These are phyloP conservation scores for Pythium grandisporangium DNA, from an alignment of 352 stramenopile species.

Conservation along the genomic window DNA sequence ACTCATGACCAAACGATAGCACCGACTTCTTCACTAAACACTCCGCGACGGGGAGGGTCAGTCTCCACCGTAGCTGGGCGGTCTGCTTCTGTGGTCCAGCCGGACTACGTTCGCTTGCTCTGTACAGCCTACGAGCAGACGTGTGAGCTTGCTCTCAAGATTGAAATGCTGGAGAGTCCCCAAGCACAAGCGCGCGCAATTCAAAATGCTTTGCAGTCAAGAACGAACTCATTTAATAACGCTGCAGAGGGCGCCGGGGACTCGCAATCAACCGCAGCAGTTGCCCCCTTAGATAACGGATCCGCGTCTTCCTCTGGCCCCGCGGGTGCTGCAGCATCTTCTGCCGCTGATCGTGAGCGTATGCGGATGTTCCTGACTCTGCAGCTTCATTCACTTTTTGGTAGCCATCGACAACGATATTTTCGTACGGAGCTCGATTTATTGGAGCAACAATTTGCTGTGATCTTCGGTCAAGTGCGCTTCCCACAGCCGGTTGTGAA, in stretches of 20 bases:
- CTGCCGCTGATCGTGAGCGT: conserved; percentile 17
- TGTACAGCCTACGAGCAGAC: conserved; percentile 61
- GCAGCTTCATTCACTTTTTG: conserved; percentile 76
- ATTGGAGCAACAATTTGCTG: conserved; percentile 33
- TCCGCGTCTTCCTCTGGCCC: too few species aligned
- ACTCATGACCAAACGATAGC: too few species aligned
- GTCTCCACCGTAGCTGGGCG: neutral
- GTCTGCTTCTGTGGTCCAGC: conserved; percentile 1
- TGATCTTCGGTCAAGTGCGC: conserved; percentile 25
- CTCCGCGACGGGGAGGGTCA: too few species aligned
- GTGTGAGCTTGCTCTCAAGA: conserved; percentile 29
- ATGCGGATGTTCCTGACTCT: conserved; percentile 65
- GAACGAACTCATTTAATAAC: too few species aligned
- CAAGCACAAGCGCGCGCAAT: neutral
- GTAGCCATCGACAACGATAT: conserved; percentile 59
- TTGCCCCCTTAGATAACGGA: too few species aligned
- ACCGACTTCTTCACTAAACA: too few species aligned
- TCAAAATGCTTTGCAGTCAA: neutral
- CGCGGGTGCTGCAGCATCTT: conserved; percentile 9
- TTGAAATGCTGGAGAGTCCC: conserved; percentile 29
- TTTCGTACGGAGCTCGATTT: conserved; percentile 57
- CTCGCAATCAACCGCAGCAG: too few species aligned
- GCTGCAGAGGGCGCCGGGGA: too few species aligned
- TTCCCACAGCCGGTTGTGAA: conserved; percentile 35
- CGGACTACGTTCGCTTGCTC: conserved; percentile 57